Conservation (phyloP, 1,139 yeast genomes). For the Zygoascus sp. region DNA sequence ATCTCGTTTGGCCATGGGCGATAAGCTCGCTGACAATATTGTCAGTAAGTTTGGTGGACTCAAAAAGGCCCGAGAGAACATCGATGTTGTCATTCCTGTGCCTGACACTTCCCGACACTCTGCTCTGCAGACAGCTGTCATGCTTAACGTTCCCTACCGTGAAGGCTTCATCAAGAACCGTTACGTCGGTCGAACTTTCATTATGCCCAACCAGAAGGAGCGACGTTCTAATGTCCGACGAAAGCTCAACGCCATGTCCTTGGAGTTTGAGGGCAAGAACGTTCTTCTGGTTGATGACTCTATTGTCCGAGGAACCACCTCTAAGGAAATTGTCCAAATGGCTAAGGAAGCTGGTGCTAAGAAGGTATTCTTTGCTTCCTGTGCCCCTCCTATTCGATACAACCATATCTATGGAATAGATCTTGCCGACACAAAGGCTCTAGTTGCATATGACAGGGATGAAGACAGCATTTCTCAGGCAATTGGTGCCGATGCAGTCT, state of each 20-base stretch:
- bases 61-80: constrained; percentile 48
- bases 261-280: constrained; percentile 78
- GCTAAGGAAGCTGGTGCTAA: constrained; percentile 97
- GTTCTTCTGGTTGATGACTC: constrained; percentile 96
- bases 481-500: constrained; percentile 90
- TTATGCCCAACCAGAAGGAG: constrained; percentile 96
- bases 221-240: constrained; percentile 91
- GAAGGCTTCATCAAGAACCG: constrained; percentile 97
- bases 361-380: constrained; percentile 88
- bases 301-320: constrained; percentile 95
- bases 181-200: constrained; percentile 94
- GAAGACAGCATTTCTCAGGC: constrained; percentile 69
- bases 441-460: constrained; percentile 78
- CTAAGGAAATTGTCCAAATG: constrained; percentile 93
- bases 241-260: constrained; percentile 92
- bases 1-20: constrained; percentile 92
- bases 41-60: constrained; percentile 44
- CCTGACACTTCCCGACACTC: constrained; percentile 97
- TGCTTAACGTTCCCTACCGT: constrained; percentile 76
- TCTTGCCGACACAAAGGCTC: constrained; percentile 89
- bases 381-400: constrained; percentile 94
- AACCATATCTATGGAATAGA: constrained; percentile 98
- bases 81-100: constrained; percentile 95
- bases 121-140: constrained; percentile 87
- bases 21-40: constrained; percentile 74